Conservation (phyloP, 1,284 basidiomycete genomes). For the Sporisorium exsertum region DNA sequence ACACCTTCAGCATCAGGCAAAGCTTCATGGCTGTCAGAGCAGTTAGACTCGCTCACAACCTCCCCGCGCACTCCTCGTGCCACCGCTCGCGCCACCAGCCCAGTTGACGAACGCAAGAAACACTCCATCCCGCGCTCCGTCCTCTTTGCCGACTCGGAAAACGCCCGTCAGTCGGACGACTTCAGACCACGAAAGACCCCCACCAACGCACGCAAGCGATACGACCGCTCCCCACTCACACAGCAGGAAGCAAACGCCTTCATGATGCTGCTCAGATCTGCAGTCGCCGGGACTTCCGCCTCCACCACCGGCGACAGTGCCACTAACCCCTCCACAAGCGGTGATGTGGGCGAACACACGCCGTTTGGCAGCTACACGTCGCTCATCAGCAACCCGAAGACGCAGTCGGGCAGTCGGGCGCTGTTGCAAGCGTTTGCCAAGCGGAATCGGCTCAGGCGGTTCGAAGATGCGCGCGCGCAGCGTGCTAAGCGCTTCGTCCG, state of each 20-base stretch:
- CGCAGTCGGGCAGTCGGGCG: slow-evolving; percentile 20
- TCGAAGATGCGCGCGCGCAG: slow-evolving; percentile 23
- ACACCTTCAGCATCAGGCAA: neutral
- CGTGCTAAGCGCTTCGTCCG: slow-evolving; percentile 25
- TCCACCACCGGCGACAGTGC: neutral
- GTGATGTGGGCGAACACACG: slow-evolving; percentile 1
- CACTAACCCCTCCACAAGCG: neutral
- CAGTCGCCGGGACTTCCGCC: slow-evolving; percentile 24
- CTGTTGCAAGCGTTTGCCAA: slow-evolving; percentile 39
- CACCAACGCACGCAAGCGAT: slow-evolving; percentile 11
- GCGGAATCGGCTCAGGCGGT: slow-evolving; percentile 28
- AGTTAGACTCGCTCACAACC: slow-evolving; percentile 36
- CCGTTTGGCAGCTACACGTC: slow-evolving; percentile 46
- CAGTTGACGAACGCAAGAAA: slow-evolving; percentile 10
- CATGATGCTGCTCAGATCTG: slow-evolving; percentile 36
- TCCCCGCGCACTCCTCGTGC: slow-evolving; percentile 7
- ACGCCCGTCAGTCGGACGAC: slow-evolving; percentile 21
- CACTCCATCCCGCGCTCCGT: slow-evolving; percentile 34
- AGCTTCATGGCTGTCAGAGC: slow-evolving; percentile 34
- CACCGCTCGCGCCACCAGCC: neutral
- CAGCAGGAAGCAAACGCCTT: slow-evolving; percentile 47
- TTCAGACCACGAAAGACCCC: slow-evolving; percentile 15
- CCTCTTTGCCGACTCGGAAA: slow-evolving; percentile 39
- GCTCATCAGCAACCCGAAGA: slow-evolving; percentile 30
- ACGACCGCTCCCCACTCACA: slow-evolving; percentile 38